Percentiles rank a stretch among this genome's conserved stretches.
These are phyloP conservation scores for Psilocybe subaeruginosa DNA, from an alignment of 768 basidiomycete species.

Conservation along the genomic window DNA sequence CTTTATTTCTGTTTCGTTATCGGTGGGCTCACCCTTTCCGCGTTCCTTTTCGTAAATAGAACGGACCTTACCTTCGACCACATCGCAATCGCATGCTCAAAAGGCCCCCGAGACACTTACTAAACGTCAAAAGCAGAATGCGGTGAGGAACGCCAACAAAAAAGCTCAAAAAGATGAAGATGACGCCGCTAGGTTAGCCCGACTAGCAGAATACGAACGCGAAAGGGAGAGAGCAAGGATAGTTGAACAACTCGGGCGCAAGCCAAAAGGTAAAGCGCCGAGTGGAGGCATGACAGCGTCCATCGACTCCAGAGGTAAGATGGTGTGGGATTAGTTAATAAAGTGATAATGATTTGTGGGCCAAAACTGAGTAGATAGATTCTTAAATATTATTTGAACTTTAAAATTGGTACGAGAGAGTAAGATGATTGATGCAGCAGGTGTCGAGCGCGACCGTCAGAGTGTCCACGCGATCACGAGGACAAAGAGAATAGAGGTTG, in stretches of 20 bases:
- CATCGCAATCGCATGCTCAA: constrained; percentile 16
- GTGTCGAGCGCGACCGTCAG: not conserved
- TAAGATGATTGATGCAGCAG: not conserved
- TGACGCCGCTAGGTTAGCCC: constrained; percentile 52
- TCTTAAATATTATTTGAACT: constrained; percentile 12
- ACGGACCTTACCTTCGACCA: constrained; percentile 11
- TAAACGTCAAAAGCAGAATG: constrained; percentile 75
- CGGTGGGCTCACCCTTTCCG: not conserved
- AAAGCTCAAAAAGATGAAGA: constrained; percentile 61
- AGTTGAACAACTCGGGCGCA: constrained; percentile 43
- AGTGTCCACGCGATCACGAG: constrained; percentile 8
- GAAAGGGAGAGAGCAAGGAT: constrained; percentile 60
- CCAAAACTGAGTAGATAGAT: constrained; percentile 1
- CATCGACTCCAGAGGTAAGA: constrained; percentile 58
- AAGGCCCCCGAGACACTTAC: constrained; percentile 51
- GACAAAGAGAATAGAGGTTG: not conserved
- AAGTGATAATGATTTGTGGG: constrained; percentile 3
- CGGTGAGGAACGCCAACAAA: constrained; percentile 54
- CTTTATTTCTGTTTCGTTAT: constrained; percentile 4
- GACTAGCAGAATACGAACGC: constrained; percentile 60
- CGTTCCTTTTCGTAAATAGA: constrained; percentile 11
- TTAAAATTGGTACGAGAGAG: constrained; percentile 3
- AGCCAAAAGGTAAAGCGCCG: constrained; percentile 31
- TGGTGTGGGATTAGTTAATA: constrained; percentile 56
- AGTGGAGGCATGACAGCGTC: constrained; percentile 66